Base-by-base conservation (phyloP, 345 rosid species). In the Camelina sativa region DNA sequence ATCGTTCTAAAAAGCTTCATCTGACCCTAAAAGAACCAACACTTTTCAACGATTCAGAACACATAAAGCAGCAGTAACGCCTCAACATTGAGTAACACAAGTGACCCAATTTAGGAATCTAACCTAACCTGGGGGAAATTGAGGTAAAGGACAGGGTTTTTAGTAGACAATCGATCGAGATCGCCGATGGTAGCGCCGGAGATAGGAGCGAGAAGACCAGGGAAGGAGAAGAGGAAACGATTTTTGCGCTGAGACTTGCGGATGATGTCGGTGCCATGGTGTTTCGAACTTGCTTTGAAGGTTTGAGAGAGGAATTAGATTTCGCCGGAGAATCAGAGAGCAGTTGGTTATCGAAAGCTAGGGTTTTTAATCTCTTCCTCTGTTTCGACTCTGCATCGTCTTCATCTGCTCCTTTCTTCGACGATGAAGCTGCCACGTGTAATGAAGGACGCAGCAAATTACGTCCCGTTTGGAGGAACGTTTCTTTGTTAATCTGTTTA, bases 1-100 rank as follows among this genome's bases (percentile, higher is more conserved):
- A 76, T 76, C 15, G 96, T 94, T 52, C 97, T 97, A 68, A 94
- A 89, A 52, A 94, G 73, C 79, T 94, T 94, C 95, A 94, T 85
- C 19, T 79, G 91, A 69, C n/a, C n/a, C n/a, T n/a, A n/a, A n/a
- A n/a, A n/a, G n/a, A n/a, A n/a, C n/a, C n/a, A n/a, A 7, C 22
- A 46, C 4, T 25, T 15, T n/a, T 56, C 1, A 65, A 46, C 0
- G 11, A 54, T 48, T 22, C 34, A 47, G 37, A 66, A 25, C 19
- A 35, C 35, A 63, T 11, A 20, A 23, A 66, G 34, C 8, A 58
- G 58, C 2, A 64, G 4, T 8, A 43, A 55, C 17, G 53, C 53
- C 2, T 10, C 20, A 11, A 38, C 30, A 43, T 20, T 20, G 22
- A 20, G 22, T 20, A 20, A 20, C 22, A 20, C 22, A 20, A 43